Conservation (phyloP, 208 protist species). For the Acanthamoeba royreba region DNA sequence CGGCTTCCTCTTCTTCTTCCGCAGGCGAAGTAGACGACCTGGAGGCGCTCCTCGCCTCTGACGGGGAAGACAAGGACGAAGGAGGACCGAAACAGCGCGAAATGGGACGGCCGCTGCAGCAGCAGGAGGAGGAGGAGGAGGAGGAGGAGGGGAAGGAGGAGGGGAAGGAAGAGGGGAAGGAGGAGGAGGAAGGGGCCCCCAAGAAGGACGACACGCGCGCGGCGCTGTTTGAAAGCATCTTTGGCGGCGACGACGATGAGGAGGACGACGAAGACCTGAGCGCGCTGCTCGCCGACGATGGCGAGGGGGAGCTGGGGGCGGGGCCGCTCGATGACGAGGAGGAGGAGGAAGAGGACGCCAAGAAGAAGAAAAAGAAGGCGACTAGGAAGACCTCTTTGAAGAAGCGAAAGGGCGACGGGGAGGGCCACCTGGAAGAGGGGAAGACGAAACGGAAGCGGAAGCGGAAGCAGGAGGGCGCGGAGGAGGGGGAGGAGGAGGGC, state of each 20-base stretch:
- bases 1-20: no score
- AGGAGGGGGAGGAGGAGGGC: no score
- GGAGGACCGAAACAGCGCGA: not conserved
- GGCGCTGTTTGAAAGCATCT: constrained; percentile 11
- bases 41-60: no score
- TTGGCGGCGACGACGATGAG: not conserved
- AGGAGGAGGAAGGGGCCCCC: not conserved
- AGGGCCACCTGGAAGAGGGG: not conserved
- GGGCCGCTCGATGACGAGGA: not conserved
- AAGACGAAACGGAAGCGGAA: constrained; percentile 40
- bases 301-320: no score
- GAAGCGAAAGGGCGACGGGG: not conserved
- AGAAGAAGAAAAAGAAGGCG: not conserved
- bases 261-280: not conserved
- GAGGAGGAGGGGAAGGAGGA: no score
- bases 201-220: constrained; percentile 34
- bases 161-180: no score
- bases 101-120: no score
- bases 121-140: no score
- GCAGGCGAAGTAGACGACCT: no score
- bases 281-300: not conserved
- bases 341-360: not conserved
- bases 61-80: not conserved
- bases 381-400: not conserved
- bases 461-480: no score